A percentile compares a stretch with the other conserved stretches of the same genome.
These are phyloP conservation scores for Quercus dentata DNA, from an alignment of 306 rosid species.

Conservation along the genomic window DNA sequence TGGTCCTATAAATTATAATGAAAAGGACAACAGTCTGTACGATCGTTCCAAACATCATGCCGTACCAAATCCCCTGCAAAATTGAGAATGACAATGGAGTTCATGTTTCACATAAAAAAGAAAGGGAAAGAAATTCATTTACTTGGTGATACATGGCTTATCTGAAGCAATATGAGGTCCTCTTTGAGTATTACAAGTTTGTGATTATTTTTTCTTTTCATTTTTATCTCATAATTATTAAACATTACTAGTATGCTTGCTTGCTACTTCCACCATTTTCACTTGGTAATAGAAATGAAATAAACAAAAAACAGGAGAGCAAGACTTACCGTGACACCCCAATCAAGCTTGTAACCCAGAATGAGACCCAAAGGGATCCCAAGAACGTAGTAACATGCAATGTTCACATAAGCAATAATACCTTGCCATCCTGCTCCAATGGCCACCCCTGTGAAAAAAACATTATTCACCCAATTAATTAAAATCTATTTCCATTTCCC, in stretches of 20 bases:
- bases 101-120: neutral
- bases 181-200: too few relatives aligned
- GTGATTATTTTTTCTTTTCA: too few relatives aligned
- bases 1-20: conserved; percentile 54
- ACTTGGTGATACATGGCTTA: neutral
- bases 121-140: too few relatives aligned
- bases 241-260: too few relatives aligned
- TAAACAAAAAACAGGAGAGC: neutral
- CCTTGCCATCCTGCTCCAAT: conserved; percentile 93
- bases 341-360: conserved; percentile 45
- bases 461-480: neutral
- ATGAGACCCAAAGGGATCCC: conserved; percentile 79
- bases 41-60: conserved; percentile 67
- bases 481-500: neutral
- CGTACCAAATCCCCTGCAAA: conserved; percentile 73
- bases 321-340: conserved; percentile 49
- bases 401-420: conserved; percentile 62
- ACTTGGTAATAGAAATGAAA: neutral
- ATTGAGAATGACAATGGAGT: neutral
- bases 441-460: conserved; percentile 57
- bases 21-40: conserved; percentile 61
- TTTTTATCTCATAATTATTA: too few relatives aligned
- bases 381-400: conserved; percentile 63
- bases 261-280: too few relatives aligned
- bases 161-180: neutral